Evolutionary conservation across 352 stramenopile genomes (phyloP), one percentile per base, ranked within the genome.

Genomic region (Pythium rhizo-oryzae): DNA sequence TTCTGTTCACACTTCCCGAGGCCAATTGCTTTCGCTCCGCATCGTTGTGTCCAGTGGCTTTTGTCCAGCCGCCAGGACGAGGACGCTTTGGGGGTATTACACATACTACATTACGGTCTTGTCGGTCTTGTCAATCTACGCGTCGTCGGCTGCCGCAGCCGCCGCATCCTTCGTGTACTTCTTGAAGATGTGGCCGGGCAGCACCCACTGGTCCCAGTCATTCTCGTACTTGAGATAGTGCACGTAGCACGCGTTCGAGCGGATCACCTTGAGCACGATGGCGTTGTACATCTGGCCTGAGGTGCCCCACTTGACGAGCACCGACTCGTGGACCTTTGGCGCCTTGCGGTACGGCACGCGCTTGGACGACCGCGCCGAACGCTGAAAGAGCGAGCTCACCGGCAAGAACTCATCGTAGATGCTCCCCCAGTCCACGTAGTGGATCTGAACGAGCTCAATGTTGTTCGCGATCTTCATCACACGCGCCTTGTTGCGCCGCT

Each of bases 171-270:
- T 62, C 8, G 50, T 18, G 44, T 90, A 91, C 72, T 93, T 93
- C 60, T 81, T 84, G 69, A 92, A 93, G 43, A 93, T 93, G 64
- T 92, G 84, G 44, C 82, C 81, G 1, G 85, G 85, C 19, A 93
- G 68, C 44, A 93, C 71, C 85, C 85, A 93, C 62, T 93, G 85
- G 75, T 93, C 82, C 85, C 85, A 93, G 73, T 93, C 83, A 57
- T 90, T 91, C 62, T 93, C 82, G 58, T 85, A 92, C 77, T 93
- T 92, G 65, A 92, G 74, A 61, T 92, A 93, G 72, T 93, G 85
- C 77, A 93, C 85, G 46, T 85, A 78, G 65, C 83, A 91, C 8
- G 85, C 83, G 60, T 92, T 91, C 2, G 85, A 85, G 62, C 79
- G 82, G 59, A 92, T 85, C 25, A 92, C 85, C 71, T 91, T 91